Evolutionary conservation across 306 rosid genomes (phyloP).

Genomic region (Begonia peltatifolia): DNA sequence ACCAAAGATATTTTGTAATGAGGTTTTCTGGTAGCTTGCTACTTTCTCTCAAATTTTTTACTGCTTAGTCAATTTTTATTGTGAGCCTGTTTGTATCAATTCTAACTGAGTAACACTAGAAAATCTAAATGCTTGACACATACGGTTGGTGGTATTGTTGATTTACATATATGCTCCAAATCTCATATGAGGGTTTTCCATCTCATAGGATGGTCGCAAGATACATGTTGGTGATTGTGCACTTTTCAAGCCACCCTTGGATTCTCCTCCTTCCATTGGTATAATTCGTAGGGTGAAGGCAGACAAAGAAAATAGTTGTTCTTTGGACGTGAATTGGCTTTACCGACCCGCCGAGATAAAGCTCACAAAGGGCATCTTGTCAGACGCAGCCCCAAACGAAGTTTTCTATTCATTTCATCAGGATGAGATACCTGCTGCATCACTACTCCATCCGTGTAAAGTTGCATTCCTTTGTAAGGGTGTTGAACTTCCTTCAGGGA

Average conservation of each 20-base stretch:
- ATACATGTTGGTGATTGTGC: slow-evolving; percentile 88
- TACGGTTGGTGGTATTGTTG: too few relatives aligned
- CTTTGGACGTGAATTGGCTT: slow-evolving; percentile 76
- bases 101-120: too few relatives aligned
- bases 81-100: too few relatives aligned
- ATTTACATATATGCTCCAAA: too few relatives aligned
- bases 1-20: too few relatives aligned
- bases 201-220: slow-evolving; percentile 78
- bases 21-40: too few relatives aligned
- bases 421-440: slow-evolving; percentile 94
- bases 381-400: slow-evolving; percentile 91
- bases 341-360: slow-evolving; percentile 78
- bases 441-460: slow-evolving; percentile 93
- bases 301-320: slow-evolving; percentile 33
- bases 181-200: background rate
- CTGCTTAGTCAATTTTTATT: too few relatives aligned
- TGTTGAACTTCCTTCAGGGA: slow-evolving; percentile 81
- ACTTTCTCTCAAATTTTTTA: too few relatives aligned
- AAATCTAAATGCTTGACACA: too few relatives aligned
- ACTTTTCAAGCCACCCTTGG: slow-evolving; percentile 82
- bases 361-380: slow-evolving; percentile 46
- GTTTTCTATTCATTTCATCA: slow-evolving; percentile 84
- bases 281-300: slow-evolving; percentile 52
- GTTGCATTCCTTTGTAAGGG: slow-evolving; percentile 90
- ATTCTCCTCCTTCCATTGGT: slow-evolving; percentile 86